A percentile compares a stretch with the other conserved stretches of the same genome.
Conservation (phyloP, 2,329 filamentous ascomycete species). For the Dryadomyces sulphureus region DNA sequence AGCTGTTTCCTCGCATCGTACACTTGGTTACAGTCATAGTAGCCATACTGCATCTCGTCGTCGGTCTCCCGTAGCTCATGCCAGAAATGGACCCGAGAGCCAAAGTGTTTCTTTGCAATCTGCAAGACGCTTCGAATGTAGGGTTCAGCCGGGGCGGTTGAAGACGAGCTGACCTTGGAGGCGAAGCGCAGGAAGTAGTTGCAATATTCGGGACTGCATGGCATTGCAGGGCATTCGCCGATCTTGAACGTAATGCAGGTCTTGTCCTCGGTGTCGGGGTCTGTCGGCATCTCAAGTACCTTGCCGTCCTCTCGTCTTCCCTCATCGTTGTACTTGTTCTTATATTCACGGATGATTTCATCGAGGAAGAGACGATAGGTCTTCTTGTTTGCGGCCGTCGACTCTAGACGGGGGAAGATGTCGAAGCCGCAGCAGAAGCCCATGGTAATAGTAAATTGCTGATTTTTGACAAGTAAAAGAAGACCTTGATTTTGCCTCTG, state of each 20-base stretch:
- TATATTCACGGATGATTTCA: neutral
- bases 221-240: neutral
- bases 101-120: neutral
- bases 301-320: neutral
- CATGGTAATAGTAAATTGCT: slow-evolving; percentile 16
- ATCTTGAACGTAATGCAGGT: neutral
- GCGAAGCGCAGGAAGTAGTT: neutral
- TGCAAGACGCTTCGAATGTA: neutral
- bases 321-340: neutral
- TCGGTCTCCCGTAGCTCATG: neutral
- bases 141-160: neutral
- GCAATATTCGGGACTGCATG: neutral
- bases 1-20: neutral
- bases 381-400: neutral
- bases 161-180: neutral
- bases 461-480: too few species aligned
- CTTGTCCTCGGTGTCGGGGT: neutral
- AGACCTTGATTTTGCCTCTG: too few species aligned
- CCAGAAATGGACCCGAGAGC: neutral
- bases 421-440: neutral
- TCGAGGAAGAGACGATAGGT: neutral
- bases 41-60: neutral
- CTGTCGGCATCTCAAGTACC: neutral
- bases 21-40: neutral
- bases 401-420: neutral